phyloP scores from a whole-genome alignment of 1,139 yeast species.

The Saccharomyces hybrid region DNA sequence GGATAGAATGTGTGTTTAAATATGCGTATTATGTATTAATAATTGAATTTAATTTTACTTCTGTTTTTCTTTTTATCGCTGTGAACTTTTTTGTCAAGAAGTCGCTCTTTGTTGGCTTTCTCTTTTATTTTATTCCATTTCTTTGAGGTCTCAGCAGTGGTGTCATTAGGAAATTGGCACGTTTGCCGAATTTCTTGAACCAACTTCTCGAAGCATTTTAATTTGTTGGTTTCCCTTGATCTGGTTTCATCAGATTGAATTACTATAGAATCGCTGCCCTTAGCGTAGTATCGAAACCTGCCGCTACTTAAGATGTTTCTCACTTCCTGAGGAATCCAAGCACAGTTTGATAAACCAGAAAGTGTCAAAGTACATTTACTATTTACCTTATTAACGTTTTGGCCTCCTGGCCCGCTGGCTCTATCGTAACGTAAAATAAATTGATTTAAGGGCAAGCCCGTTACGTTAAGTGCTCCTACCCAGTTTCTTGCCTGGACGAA shows the following conservation, averaged over 20 bases:
- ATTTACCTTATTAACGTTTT: constrained; percentile 78
- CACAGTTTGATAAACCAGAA: constrained; percentile 42
- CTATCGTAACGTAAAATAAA: constrained; percentile 56
- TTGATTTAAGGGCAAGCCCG: constrained; percentile 41
- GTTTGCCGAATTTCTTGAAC: constrained; percentile 43
- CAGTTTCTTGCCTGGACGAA: constrained; percentile 36
- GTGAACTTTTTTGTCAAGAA: constrained; percentile 44
- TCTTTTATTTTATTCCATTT: constrained; percentile 50
- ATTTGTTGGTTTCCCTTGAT: constrained; percentile 50
- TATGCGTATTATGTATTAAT: neutral
- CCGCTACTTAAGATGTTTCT: constrained; percentile 16
- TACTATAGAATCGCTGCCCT: constrained; percentile 46
- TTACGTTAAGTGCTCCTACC: constrained; percentile 35
- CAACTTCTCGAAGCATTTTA: constrained; percentile 54
- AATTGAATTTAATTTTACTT: constrained; percentile 8
- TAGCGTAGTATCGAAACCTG: constrained; percentile 48
- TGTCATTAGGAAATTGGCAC: constrained; percentile 45
- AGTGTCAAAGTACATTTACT: constrained; percentile 69
- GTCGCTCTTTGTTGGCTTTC: constrained; percentile 42
- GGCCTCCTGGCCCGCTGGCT: constrained; percentile 93
- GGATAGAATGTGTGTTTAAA: neutral
- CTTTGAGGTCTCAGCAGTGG: constrained; percentile 39
- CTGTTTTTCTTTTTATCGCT: constrained; percentile 51
- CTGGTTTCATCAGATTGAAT: constrained; percentile 57
- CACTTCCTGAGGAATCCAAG: constrained; percentile 58